Percentiles rank a stretch among this genome's conserved stretches.
Conservation (phyloP, 768 basidiomycete species). For the Kwoniella dejecticola region DNA sequence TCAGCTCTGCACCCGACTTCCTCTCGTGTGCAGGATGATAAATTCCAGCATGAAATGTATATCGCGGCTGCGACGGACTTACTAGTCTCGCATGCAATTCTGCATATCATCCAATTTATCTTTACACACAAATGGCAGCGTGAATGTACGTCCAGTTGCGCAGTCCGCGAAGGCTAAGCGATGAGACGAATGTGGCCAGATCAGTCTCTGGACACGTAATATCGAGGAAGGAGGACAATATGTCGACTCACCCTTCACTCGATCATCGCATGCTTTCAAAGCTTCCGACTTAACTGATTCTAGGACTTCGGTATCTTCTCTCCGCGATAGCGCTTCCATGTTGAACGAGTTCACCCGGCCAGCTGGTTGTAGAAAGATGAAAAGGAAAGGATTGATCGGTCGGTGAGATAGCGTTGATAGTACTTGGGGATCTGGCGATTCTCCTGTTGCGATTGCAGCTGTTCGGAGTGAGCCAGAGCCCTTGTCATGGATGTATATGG, state of each 20-base stretch:
- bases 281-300: slow-evolving; percentile 36
- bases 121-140: slow-evolving; percentile 42
- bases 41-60: background rate
- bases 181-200: background rate
- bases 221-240: too few relatives aligned
- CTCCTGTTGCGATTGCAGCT: too few relatives aligned
- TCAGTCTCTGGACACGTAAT: background rate
- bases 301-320: slow-evolving; percentile 47
- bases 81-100: slow-evolving; percentile 46
- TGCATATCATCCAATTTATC: slow-evolving; percentile 42
- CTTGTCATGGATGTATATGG: too few relatives aligned
- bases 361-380: background rate
- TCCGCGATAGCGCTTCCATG: slow-evolving; percentile 47
- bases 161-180: slow-evolving; percentile 45
- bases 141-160: slow-evolving; percentile 44
- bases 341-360: background rate
- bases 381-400: background rate
- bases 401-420: background rate
- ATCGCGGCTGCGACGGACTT: slow-evolving; percentile 7
- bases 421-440: too few relatives aligned
- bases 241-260: slow-evolving; percentile 44
- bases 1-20: background rate
- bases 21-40: background rate
- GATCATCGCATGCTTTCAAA: slow-evolving; percentile 44
- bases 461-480: too few relatives aligned